Evolutionary conservation across 2,329 filamentous ascomycete genomes (phyloP).

Genomic region (Colletotrichum endophyticum): DNA sequence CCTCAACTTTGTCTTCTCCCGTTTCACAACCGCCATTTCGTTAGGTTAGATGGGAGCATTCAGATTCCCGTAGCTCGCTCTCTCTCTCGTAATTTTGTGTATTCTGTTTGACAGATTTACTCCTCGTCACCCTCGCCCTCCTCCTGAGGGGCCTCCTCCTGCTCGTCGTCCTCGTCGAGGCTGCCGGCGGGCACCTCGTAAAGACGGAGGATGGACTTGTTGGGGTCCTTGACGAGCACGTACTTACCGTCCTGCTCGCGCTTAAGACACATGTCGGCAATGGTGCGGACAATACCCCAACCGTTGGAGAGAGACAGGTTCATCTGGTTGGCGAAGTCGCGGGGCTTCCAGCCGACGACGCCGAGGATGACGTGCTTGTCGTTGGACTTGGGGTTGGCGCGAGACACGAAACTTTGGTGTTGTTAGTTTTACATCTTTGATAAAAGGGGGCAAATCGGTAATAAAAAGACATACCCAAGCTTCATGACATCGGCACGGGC

Average conservation of each 20-base stretch:
- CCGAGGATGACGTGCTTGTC: conserved; percentile 95
- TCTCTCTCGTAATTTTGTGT: not conserved
- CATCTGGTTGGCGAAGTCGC: conserved; percentile 97
- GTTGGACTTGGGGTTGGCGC: conserved; percentile 88
- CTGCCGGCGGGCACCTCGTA: conserved; percentile 89
- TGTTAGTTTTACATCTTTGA: conserved; percentile 27
- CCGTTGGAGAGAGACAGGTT: conserved; percentile 96
- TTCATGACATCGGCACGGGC: conserved; percentile 99
- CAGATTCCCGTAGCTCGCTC: not conserved
- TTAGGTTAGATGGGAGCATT: not conserved
- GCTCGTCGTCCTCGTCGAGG: conserved; percentile 89
- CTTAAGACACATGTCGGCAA: conserved; percentile 90
- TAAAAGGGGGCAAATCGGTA: not conserved
- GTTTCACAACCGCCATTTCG: not conserved
- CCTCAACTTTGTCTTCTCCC: not conserved
- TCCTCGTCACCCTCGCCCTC: conserved; percentile 40
- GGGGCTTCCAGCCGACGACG: conserved; percentile 96
- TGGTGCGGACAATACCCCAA: conserved; percentile 98
- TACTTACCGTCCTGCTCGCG: conserved; percentile 78
- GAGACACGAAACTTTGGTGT: conserved; percentile 82
- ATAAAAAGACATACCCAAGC: conserved; percentile 72
- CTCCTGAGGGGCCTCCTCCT: conserved; percentile 61
- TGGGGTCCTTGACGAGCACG: conserved; percentile 87
- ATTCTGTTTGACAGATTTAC: conserved; percentile 22
- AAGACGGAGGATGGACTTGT: conserved; percentile 92